Evolutionary conservation across 192 early-diverging fungal species (phyloP).

Genomic region (Gonapodya sp.): DNA sequence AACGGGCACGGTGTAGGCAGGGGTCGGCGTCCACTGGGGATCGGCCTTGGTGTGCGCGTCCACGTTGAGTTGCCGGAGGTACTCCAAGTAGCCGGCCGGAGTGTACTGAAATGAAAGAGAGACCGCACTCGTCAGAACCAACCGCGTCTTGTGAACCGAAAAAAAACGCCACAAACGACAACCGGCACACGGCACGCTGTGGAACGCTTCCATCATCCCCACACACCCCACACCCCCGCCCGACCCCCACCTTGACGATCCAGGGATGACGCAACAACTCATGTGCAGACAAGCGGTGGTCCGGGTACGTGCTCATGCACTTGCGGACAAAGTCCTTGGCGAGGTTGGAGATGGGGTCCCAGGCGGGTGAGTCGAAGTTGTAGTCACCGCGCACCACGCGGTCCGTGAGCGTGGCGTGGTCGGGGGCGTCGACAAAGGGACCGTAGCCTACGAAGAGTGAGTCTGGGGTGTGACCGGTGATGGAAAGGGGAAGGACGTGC

Average conservation of each 20-base stretch:
- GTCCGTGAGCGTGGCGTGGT: conserved; percentile 26
- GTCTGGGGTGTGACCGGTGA: conserved; percentile 52
- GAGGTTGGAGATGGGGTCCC: conserved; percentile 61
- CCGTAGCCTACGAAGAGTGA: conserved; percentile 8
- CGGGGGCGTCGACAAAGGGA: neutral
- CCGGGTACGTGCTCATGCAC: conserved; percentile 60
- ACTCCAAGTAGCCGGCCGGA: neutral
- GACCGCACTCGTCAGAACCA: too few species aligned
- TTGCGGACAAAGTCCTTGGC: conserved; percentile 51
- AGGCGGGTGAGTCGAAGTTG: conserved; percentile 67
- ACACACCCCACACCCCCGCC: neutral
- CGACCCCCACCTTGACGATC: conserved; percentile 17
- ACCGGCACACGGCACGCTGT: too few species aligned
- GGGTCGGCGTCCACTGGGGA: neutral
- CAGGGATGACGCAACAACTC: conserved; percentile 72
- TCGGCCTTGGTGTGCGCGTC: neutral
- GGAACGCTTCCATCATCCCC: neutral
- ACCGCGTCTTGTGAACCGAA: too few species aligned
- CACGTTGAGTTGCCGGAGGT: neutral
- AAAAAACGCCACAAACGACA: too few species aligned
- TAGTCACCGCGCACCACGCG: conserved; percentile 64
- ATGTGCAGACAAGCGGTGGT: conserved; percentile 54
- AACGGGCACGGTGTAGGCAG: neutral
- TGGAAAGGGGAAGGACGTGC: neutral
- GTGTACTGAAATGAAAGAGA: too few species aligned